Base-by-base conservation (phyloP, 140 eudicot genomes). In the Senecio squalidus region DNA sequence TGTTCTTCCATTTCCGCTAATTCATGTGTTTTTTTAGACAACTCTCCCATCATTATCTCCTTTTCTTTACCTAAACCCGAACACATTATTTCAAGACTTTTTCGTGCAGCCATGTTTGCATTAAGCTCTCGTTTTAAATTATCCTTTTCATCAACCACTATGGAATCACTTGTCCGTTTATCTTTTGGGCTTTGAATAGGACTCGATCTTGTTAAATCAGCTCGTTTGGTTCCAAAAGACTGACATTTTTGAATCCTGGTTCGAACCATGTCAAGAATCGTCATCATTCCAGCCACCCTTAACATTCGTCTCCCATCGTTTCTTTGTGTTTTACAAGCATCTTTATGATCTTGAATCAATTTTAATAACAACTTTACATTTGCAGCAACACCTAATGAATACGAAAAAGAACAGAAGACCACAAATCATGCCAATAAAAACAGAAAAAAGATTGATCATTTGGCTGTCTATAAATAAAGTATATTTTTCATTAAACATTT, bases 261-360 rank as follows among this genome's bases (percentile, higher is more conserved):
- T 65, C 80, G 73, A 8, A 83, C 90, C 59, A 75, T 87, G 38
- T 90, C 97, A 4, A 90, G 79, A 43, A 90, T 81, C 15, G 95
- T 80, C 95, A 90, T 75, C 87, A 90, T 90, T 58, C 88, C 87
- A 1, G 94, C 94, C 67, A 90, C 86, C 77, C 97, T 74, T 25
- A 86, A 71, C 94, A 71, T 82, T 28, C 88, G 78, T 59, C 82
- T 58, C 43, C 76, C 76, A 58, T 78, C 95, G 1, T 68, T 80
- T 40, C 66, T 52, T 27, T 73, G 86, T 20, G 78, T 74, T 36
- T 78, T 54, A 56, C 85, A 75, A 16, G 97, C 94, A 21, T 80
- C 74, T 74, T 83, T 83, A 64, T 90, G 95, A 66, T 91, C 98
- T 62, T 91, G 79, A 60, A 86, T 69, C 49, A 91, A 62, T 70